Evolutionary conservation across 1,284 basidiomycete genomes (phyloP).

Genomic region (Amanita bisporigera): DNA sequence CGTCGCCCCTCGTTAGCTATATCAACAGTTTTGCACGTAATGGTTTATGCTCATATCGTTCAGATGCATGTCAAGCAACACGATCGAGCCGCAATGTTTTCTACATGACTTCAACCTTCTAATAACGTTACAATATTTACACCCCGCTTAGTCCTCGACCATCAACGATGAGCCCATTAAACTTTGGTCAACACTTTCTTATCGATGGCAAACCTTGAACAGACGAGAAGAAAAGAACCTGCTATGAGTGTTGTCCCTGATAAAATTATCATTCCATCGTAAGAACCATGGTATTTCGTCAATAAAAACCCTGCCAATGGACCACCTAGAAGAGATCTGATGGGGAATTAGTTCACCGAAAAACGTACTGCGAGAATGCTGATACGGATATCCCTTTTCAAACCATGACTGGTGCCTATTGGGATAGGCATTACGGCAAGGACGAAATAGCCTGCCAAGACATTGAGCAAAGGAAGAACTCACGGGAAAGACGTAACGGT

Average conservation of each 20-base stretch:
- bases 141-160: not conserved
- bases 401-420: not conserved
- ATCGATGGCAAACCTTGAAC: constrained; percentile 54
- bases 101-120: too few species aligned
- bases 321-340: constrained; percentile 62
- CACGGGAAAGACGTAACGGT: constrained; percentile 68
- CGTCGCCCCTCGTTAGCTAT: not conserved
- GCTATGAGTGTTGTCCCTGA: constrained; percentile 60
- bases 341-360: constrained; percentile 1
- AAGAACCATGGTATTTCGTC: constrained; percentile 51
- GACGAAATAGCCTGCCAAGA: not conserved
- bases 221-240: constrained; percentile 60
- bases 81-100: too few species aligned
- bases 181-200: constrained; percentile 50
- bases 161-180: constrained; percentile 23
- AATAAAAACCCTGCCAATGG: constrained; percentile 64
- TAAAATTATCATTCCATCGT: constrained; percentile 59
- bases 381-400: not conserved
- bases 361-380: not conserved
- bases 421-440: not conserved
- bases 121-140: not conserved
- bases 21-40: not conserved
- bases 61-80: not conserved
- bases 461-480: constrained; percentile 40
- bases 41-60: not conserved